Percentiles rank a stretch among this genome's conserved stretches.
Conservation (phyloP, 768 basidiomycete genomes). For the Kwoniella sp. region DNA sequence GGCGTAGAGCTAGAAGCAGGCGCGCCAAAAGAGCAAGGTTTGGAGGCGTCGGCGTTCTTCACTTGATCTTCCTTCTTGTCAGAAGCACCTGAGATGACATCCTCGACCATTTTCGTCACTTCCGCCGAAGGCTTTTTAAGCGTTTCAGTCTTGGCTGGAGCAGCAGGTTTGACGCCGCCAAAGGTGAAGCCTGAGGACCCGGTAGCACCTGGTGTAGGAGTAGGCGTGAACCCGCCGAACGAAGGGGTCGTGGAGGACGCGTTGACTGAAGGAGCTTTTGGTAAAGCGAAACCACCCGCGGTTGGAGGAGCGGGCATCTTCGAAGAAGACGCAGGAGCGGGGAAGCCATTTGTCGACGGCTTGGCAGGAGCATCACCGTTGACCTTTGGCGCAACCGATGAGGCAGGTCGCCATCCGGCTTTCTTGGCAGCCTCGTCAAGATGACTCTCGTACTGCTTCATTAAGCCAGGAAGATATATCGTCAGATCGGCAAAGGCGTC, state of each 20-base stretch:
- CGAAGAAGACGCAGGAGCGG: background rate
- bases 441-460: constrained; percentile 34
- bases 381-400: background rate
- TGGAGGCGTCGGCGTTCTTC: constrained; percentile 15
- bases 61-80: constrained; percentile 18
- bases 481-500: constrained; percentile 47
- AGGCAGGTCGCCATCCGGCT: constrained; percentile 31
- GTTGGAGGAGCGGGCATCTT: constrained; percentile 31
- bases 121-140: constrained; percentile 34
- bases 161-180: constrained; percentile 20
- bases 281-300: constrained; percentile 28
- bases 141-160: background rate
- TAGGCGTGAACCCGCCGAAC: constrained; percentile 29
- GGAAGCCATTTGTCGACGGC: constrained; percentile 4
- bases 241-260: constrained; percentile 15
- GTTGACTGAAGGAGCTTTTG: constrained; percentile 25
- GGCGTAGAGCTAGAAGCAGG: constrained; percentile 14
- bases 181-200: constrained; percentile 23
- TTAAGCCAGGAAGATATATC: constrained; percentile 26
- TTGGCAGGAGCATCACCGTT: constrained; percentile 11
- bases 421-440: constrained; percentile 27
- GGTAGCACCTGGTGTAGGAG: constrained; percentile 8
- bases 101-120: constrained; percentile 34
- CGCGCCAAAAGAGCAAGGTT: constrained; percentile 28
- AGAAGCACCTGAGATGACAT: constrained; percentile 33